These are phyloP conservation scores for Babesia microti DNA, from an alignment of 169 alveolate species.

Conservation along the genomic window DNA sequence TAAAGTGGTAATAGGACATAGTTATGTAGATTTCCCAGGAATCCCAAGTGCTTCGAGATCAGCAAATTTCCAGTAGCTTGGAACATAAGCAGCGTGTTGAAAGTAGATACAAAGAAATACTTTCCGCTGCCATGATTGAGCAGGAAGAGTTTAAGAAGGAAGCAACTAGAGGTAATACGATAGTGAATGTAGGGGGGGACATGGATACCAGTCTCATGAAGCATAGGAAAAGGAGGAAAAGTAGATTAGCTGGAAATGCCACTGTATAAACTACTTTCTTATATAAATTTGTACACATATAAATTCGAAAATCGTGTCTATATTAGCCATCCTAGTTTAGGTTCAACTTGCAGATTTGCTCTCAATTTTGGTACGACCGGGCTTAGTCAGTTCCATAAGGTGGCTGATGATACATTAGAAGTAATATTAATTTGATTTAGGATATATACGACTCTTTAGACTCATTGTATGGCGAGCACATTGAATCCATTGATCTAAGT, in stretches of 20 bases:
- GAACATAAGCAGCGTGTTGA: slow-evolving; percentile 11
- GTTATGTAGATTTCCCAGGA: slow-evolving; percentile 7
- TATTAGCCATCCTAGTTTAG: too few species aligned
- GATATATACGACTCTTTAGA: too few species aligned
- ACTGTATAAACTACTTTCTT: neutral
- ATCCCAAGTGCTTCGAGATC: slow-evolving; percentile 23
- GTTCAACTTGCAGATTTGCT: too few species aligned
- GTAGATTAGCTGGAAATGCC: too few species aligned
- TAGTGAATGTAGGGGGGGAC: neutral
- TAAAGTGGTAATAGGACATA: slow-evolving; percentile 25
- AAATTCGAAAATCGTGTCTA: slow-evolving; percentile 14
- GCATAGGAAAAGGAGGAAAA: slow-evolving; percentile 10
- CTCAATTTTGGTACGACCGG: too few species aligned
- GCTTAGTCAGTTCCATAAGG: too few species aligned
- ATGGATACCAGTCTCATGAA: neutral
- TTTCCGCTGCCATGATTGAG: slow-evolving; percentile 35
- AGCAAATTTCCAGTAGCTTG: slow-evolving; percentile 13
- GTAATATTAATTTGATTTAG: too few species aligned
- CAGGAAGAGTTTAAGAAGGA: slow-evolving; percentile 37
- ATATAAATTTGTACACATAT: slow-evolving; percentile 18
- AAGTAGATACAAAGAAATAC: slow-evolving; percentile 19
- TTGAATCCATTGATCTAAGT: too few species aligned
- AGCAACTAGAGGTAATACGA: slow-evolving; percentile 14
- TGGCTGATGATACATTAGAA: too few species aligned
- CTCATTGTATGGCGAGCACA: too few species aligned